Conservation (phyloP, 2,329 filamentous ascomycete genomes). For the Colletotrichum paranaense region DNA sequence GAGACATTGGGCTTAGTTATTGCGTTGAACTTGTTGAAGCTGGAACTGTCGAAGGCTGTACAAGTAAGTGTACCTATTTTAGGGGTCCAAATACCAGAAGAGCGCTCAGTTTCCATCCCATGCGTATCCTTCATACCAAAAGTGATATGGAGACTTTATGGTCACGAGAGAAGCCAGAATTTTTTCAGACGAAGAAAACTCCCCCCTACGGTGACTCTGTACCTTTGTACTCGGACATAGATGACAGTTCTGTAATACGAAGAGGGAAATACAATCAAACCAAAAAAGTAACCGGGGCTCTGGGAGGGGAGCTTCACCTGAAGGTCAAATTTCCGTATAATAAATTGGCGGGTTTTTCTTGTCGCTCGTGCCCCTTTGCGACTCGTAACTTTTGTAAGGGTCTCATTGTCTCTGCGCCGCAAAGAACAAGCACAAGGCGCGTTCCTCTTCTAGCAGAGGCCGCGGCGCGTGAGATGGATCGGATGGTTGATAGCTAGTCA, state of each 20-base stretch:
- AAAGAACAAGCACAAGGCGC: neutral
- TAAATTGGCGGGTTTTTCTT: constrained; percentile 14
- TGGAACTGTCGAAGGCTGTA: neutral
- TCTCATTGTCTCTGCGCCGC: neutral
- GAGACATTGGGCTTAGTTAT: neutral
- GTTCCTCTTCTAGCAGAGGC: neutral
- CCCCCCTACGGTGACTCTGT: neutral
- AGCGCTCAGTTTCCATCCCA: neutral
- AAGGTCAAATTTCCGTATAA: constrained; percentile 31
- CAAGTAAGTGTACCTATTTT: no score
- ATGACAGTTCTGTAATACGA: neutral
- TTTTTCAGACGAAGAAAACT: neutral
- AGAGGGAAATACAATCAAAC: neutral
- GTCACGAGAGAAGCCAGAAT: neutral
- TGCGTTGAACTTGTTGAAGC: neutral
- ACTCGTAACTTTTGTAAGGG: constrained; percentile 16
- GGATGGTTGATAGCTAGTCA: constrained; percentile 4
- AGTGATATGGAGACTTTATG: neutral
- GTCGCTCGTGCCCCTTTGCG: constrained; percentile 25
- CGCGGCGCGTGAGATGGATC: neutral
- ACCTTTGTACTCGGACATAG: neutral
- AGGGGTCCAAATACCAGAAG: neutral
- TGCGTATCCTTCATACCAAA: neutral
- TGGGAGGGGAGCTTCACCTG: constrained; percentile 15
- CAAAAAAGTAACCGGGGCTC: neutral